Evolutionary conservation across 129 eudicot species (phyloP).

Genomic region (Flaveria trinervia): DNA sequence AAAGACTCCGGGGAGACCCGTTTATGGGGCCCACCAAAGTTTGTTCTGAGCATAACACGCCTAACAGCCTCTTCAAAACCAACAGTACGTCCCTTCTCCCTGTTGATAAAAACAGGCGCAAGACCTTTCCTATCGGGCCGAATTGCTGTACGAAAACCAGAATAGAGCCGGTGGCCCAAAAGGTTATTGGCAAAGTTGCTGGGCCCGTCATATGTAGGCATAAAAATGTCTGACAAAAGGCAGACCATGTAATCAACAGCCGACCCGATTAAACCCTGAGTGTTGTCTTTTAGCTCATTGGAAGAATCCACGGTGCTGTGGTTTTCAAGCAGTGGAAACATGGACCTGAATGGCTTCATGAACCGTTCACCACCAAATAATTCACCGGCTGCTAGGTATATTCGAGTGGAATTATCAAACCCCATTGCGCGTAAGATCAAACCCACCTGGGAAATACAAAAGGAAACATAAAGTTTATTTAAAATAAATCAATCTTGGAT

Average conservation of each 20-base stretch:
- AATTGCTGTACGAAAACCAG: conserved; percentile 81
- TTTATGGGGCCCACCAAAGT: conserved; percentile 91
- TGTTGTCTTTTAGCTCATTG: conserved; percentile 62
- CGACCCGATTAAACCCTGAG: conserved; percentile 75
- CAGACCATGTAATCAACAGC: conserved; percentile 99
- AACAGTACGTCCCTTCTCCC: conserved; percentile 66
- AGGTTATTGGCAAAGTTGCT: conserved; percentile 96
- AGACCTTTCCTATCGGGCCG: conserved; percentile 92
- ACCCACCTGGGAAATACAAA: conserved; percentile 63
- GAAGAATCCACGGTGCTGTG: conserved; percentile 75
- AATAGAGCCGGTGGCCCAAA: conserved; percentile 92
- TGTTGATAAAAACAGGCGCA: conserved; percentile 81
- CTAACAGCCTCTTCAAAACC: conserved; percentile 87
- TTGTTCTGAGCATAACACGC: conserved; percentile 69
- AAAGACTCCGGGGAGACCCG: conserved; percentile 84
- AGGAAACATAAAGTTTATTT: neutral
- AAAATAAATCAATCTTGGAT: conserved; percentile 1
- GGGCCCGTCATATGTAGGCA: conserved; percentile 99
- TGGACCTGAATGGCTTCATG: conserved; percentile 85
- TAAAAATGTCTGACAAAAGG: conserved; percentile 87
- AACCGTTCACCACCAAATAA: conserved; percentile 92
- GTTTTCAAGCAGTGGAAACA: conserved; percentile 87
- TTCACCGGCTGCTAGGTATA: conserved; percentile 94
- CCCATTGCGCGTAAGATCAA: conserved; percentile 78
- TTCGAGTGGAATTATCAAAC: conserved; percentile 80